phyloP scores from a whole-genome alignment of 257 asterid genomes.

The Rubia yunnanensis region DNA sequence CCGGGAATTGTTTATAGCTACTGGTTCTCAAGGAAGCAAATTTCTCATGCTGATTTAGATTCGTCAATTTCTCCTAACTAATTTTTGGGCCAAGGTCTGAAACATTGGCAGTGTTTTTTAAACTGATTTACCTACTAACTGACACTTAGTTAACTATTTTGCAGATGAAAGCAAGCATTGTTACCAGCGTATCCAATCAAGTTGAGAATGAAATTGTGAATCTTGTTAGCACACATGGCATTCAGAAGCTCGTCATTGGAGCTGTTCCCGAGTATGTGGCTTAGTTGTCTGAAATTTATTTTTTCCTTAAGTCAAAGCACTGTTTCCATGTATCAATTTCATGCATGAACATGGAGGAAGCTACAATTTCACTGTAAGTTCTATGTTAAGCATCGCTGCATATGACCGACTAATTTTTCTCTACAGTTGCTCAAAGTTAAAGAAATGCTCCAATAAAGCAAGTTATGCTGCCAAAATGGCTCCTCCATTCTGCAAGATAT shows the following conservation, averaged over 20 bases:
- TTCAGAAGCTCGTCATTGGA: constrained; percentile 66
- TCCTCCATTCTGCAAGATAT: constrained; percentile 68
- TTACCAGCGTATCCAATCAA: constrained; percentile 51
- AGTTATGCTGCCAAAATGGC: constrained; percentile 48
- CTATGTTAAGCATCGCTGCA: too few species aligned
- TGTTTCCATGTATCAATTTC: neutral
- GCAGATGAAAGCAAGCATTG: constrained; percentile 62
- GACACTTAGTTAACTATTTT: constrained; percentile 7
- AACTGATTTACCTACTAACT: neutral
- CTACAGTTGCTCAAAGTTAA: constrained; percentile 53
- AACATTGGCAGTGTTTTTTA: neutral
- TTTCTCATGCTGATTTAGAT: neutral
- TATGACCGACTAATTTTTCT: neutral
- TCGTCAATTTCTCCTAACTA: neutral
- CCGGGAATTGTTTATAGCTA: neutral
- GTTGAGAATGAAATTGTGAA: constrained; percentile 59
- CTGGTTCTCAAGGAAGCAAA: neutral
- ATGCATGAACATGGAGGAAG: neutral
- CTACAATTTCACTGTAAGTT: too few species aligned
- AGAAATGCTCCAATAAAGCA: constrained; percentile 56
- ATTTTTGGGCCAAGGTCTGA: too few species aligned
- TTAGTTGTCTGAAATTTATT: constrained; percentile 15
- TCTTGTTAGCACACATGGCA: constrained; percentile 41
- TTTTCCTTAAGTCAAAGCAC: neutral
- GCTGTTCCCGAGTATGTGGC: constrained; percentile 61